A percentile compares a stretch with the other conserved stretches of the same genome.
phyloP scores from a whole-genome alignment of 495 filamentous ascomycete genomes.

The Neurospora sp. region DNA sequence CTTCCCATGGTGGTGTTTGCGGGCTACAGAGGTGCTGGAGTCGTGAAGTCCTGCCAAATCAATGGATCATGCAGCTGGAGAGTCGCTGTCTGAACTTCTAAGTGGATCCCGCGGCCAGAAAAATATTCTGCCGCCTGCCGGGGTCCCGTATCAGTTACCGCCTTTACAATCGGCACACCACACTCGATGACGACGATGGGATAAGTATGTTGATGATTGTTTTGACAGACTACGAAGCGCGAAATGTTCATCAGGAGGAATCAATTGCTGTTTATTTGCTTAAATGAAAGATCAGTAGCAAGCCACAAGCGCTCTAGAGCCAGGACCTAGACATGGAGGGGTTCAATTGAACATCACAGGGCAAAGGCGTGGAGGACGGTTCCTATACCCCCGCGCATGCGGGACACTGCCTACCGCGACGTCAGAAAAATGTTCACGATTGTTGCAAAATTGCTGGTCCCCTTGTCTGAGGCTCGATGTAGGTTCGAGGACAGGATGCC shows the following conservation, averaged over 20 bases:
- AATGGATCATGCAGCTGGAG: not conserved
- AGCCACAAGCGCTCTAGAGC: not conserved
- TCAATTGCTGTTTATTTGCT: not conserved
- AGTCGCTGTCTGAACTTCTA: not conserved
- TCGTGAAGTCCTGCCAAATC: not conserved
- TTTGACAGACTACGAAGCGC: not conserved
- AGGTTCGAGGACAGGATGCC: not conserved
- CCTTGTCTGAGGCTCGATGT: slow-evolving; percentile 7
- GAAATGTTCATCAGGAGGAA: not conserved
- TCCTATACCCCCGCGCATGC: not conserved
- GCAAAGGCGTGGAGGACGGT: not conserved
- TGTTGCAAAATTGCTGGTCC: not conserved
- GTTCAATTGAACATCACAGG: not conserved
- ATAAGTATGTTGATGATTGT: not conserved
- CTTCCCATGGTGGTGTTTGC: slow-evolving; percentile 37
- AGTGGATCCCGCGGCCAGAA: not conserved
- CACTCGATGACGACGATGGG: not conserved
- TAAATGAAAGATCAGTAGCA: not conserved
- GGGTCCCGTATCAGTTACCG: not conserved
- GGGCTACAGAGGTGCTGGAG: not conserved
- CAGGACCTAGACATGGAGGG: not conserved
- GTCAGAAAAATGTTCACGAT: not conserved
- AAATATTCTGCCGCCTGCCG: not conserved
- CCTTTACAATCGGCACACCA: not conserved
- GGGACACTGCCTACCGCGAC: not conserved